Conservation (phyloP, 306 rosid species). For the Spatholobus suberectus region DNA sequence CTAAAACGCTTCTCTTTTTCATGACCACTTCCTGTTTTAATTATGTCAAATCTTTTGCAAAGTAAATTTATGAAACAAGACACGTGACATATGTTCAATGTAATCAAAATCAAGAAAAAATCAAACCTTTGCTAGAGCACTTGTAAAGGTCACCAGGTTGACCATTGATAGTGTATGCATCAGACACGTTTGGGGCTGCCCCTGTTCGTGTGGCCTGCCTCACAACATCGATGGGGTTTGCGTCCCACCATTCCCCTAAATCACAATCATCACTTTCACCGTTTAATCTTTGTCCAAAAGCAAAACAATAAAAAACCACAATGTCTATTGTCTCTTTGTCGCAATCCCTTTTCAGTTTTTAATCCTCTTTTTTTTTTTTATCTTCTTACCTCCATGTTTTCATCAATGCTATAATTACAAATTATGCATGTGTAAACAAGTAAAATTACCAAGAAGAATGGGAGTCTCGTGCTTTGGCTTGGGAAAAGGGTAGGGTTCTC, state of each 20-base stretch:
- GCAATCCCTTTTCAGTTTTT: too few relatives aligned
- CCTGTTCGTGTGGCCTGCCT: constrained; percentile 75
- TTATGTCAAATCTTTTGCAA: not conserved
- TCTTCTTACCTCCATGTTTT: not conserved
- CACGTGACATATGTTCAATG: constrained; percentile 2
- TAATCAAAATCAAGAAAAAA: constrained; percentile 1
- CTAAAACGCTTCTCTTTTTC: not conserved
- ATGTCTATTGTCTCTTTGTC: not conserved
- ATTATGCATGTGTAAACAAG: not conserved
- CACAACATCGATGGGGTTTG: constrained; percentile 79
- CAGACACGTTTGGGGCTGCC: constrained; percentile 77
- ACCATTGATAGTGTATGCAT: constrained; percentile 91
- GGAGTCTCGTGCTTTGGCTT: constrained; percentile 71
- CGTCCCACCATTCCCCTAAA: constrained; percentile 98
- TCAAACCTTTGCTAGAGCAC: constrained; percentile 77
- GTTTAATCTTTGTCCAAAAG: constrained; percentile 23
- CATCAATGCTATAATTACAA: constrained; percentile 32
- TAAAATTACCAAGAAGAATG: constrained; percentile 69
- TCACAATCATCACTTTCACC: not conserved
- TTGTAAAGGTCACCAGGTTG: constrained; percentile 97
- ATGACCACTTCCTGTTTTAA: not conserved
- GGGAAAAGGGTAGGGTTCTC: constrained; percentile 75
- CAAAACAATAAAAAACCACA: not conserved
- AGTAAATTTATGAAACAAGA: constrained; percentile 12
- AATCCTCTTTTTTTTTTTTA: not conserved